A percentile compares a stretch with the other conserved stretches of the same genome.
Conservation (phyloP, 176 grass and related monocot species). For the Oryza glaberrima region DNA sequence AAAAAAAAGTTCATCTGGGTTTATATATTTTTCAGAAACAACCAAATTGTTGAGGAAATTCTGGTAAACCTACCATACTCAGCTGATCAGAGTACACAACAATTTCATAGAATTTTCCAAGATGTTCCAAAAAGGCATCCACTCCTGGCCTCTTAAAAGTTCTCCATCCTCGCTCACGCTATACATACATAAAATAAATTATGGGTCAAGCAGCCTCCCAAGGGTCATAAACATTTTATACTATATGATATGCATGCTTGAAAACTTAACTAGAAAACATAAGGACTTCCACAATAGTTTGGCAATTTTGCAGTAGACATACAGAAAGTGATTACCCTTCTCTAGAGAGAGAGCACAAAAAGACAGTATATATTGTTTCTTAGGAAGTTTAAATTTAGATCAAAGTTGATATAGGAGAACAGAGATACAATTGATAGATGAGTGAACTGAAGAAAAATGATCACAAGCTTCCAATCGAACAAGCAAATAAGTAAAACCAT, state of each 20-base stretch:
- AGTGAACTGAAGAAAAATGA: constrained; percentile 6
- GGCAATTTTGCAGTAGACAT: not conserved
- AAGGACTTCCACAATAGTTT: constrained; percentile 1
- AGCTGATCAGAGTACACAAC: constrained; percentile 97
- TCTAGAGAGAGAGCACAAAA: not conserved
- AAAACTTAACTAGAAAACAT: constrained; percentile 19
- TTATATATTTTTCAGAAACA: constrained; percentile 43
- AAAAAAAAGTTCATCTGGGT: constrained; percentile 23
- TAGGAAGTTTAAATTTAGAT: not conserved
- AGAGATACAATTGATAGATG: not conserved
- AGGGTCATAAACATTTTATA: not conserved
- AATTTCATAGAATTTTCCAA: constrained; percentile 93
- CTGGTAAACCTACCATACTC: constrained; percentile 67
- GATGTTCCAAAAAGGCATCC: constrained; percentile 94
- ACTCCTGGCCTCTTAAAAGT: constrained; percentile 99
- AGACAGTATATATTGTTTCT: not conserved
- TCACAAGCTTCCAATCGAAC: not conserved
- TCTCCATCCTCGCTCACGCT: constrained; percentile 98
- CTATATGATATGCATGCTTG: constrained; percentile 5
- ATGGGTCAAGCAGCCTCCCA: not conserved
- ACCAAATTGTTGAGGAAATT: constrained; percentile 24
- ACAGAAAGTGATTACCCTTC: not conserved
- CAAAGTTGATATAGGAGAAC: not conserved
- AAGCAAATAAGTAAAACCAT: constrained; percentile 1
- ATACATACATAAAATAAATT: constrained; percentile 28